A percentile compares a stretch with the other conserved stretches of the same genome.
These are phyloP conservation scores for Boletales sp. DNA, from an alignment of 768 basidiomycete species.

Conservation along the genomic window DNA sequence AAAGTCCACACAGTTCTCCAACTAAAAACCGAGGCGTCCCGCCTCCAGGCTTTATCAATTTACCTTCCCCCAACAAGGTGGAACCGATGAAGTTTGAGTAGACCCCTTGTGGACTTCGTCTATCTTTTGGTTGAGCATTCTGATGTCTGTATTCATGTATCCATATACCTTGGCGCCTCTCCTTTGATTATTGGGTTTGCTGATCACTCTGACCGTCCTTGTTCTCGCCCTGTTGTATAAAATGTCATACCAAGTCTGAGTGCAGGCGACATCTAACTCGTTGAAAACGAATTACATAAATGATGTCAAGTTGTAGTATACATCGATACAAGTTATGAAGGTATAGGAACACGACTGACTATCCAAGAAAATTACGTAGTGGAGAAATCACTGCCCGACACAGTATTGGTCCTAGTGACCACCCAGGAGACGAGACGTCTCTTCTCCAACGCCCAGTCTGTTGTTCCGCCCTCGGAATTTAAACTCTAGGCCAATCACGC, in stretches of 20 bases:
- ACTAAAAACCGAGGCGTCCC: constrained; percentile 18
- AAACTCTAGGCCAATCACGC: constrained; percentile 38
- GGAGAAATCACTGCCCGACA: background rate
- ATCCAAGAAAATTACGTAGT: background rate
- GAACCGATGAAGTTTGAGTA: constrained; percentile 44
- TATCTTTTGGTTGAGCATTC: constrained; percentile 4
- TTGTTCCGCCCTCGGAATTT: constrained; percentile 33
- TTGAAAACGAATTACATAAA: constrained; percentile 11
- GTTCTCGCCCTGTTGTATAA: constrained; percentile 18
- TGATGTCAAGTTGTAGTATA: constrained; percentile 12
- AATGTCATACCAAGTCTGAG: constrained; percentile 4
- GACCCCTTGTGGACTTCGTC: background rate
- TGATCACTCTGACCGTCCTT: constrained; percentile 11
- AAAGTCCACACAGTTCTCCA: constrained; percentile 23
- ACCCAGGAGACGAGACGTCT: constrained; percentile 32
- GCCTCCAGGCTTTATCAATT: constrained; percentile 14
- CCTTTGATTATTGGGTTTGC: constrained; percentile 4
- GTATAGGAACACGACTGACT: constrained; percentile 4
- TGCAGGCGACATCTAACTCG: constrained; percentile 7
- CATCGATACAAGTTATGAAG: constrained; percentile 2
- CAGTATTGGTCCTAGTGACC: constrained; percentile 11
- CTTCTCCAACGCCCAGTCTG: constrained; percentile 30
- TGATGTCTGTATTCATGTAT: constrained; percentile 2
- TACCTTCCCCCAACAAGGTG: constrained; percentile 42
- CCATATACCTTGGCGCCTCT: constrained; percentile 2